Conservation (phyloP, 148 eudicot genomes). For the Camellia sinensis region DNA sequence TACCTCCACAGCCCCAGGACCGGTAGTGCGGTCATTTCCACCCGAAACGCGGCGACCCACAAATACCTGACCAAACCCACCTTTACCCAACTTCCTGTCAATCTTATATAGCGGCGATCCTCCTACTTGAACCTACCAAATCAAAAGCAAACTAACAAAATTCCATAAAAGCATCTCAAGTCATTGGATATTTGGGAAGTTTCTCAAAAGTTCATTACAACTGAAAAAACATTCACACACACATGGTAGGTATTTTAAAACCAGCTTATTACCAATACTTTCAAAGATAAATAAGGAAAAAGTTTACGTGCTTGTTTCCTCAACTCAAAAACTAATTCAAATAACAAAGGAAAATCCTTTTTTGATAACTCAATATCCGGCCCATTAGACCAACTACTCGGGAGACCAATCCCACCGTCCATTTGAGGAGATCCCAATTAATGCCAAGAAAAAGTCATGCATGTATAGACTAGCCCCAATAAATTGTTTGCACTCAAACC, state of each 20-base stretch:
- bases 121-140: constrained; percentile 77
- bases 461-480: too few species aligned
- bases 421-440: too few species aligned
- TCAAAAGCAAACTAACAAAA: constrained; percentile 6
- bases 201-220: background rate
- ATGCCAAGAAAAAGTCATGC: too few species aligned
- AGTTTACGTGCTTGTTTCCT: background rate
- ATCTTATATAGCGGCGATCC: constrained; percentile 73
- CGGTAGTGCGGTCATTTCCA: constrained; percentile 58
- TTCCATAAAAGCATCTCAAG: background rate
- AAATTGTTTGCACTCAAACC: too few species aligned
- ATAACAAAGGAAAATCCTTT: background rate
- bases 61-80: constrained; percentile 94
- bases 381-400: too few species aligned
- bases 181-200: background rate
- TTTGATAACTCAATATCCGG: too few species aligned
- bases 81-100: constrained; percentile 84
- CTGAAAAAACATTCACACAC: background rate
- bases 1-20: constrained; percentile 79
- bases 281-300: background rate
- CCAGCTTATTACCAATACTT: background rate
- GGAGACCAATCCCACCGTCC: too few species aligned
- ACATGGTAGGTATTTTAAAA: background rate
- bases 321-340: background rate
- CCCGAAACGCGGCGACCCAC: constrained; percentile 77